These are phyloP conservation scores for Arthrobotrys entomopaga DNA, from an alignment of 2,329 filamentous ascomycete species.

Conservation along the genomic window DNA sequence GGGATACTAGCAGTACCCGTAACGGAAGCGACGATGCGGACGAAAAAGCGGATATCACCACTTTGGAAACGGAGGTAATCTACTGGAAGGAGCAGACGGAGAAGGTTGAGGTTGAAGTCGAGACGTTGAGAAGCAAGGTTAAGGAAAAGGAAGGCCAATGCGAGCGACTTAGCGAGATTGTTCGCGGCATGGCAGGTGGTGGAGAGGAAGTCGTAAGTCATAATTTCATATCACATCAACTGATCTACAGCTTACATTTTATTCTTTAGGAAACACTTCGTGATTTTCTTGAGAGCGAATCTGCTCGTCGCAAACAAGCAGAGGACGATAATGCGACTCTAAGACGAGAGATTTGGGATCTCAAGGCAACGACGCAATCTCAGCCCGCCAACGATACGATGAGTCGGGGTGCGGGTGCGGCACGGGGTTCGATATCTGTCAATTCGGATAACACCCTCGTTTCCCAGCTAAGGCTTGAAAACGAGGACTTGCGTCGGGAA, in stretches of 20 bases:
- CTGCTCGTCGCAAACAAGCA: conserved; percentile 83
- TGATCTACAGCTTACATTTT: conserved; percentile 54
- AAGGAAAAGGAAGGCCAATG: conserved; percentile 65
- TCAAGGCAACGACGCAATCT: conserved; percentile 65
- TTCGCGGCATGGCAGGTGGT: conserved; percentile 64
- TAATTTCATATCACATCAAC: conserved; percentile 15
- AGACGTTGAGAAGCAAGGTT: conserved; percentile 80
- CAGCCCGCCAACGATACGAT: conserved; percentile 27
- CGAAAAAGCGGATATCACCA: conserved; percentile 62
- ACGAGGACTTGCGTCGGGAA: conserved; percentile 88
- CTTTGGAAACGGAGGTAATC: conserved; percentile 84
- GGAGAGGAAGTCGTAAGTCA: conserved; percentile 62
- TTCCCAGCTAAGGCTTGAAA: conserved; percentile 82
- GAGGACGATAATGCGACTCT: conserved; percentile 88
- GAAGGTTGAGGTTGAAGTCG: conserved; percentile 83
- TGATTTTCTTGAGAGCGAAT: conserved; percentile 91
- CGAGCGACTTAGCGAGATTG: conserved; percentile 60
- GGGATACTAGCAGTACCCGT: conserved; percentile 69
- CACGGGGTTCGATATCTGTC: conserved; percentile 29
- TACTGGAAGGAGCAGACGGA: conserved; percentile 87
- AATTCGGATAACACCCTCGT: conserved; percentile 41
- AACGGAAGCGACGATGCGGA: conserved; percentile 71
- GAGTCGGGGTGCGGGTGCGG: conserved; percentile 33
- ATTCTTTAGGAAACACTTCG: conserved; percentile 80
- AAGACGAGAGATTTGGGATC: conserved; percentile 81